These are phyloP conservation scores for Erythrophleum fordii DNA, from an alignment of 306 rosid species.

Conservation along the genomic window DNA sequence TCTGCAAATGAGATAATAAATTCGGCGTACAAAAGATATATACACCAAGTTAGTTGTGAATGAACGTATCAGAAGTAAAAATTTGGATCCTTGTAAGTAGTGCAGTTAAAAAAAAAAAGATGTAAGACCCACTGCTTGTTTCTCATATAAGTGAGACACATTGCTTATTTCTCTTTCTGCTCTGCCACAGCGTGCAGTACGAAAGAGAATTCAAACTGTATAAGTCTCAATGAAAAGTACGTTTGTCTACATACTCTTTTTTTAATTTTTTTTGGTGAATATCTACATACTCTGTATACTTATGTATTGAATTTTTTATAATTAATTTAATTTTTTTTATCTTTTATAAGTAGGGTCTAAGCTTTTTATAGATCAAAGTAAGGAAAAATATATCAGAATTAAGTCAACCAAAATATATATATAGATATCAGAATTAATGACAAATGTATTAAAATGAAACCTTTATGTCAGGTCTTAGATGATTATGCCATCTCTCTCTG, in stretches of 20 bases:
- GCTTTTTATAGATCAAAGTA: not conserved
- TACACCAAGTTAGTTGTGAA: not conserved
- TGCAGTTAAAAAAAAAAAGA: too few relatives aligned
- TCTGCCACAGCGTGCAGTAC: not conserved
- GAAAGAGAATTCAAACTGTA: not conserved
- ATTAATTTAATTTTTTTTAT: not conserved
- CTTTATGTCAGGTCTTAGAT: conserved; percentile 93
- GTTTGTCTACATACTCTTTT: too few relatives aligned
- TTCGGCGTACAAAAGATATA: not conserved
- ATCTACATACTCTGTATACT: too few relatives aligned
- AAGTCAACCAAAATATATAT: too few relatives aligned
- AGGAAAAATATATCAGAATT: not conserved
- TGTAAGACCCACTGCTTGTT: too few relatives aligned
- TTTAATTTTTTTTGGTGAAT: too few relatives aligned
- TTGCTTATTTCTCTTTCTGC: too few relatives aligned
- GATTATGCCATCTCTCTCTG: conserved; percentile 98
- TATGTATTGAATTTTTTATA: not conserved
- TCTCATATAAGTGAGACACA: too few relatives aligned
- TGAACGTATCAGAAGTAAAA: not conserved
- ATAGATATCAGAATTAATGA: not conserved
- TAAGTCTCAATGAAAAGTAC: not conserved
- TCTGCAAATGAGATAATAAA: conserved; percentile 45
- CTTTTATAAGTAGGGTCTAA: not conserved
- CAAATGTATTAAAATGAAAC: conserved; percentile 43
- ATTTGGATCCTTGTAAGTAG: too few relatives aligned